These are phyloP conservation scores for Musa acuminata DNA, from an alignment of 176 grass and related monocot genomes.

Conservation along the genomic window DNA sequence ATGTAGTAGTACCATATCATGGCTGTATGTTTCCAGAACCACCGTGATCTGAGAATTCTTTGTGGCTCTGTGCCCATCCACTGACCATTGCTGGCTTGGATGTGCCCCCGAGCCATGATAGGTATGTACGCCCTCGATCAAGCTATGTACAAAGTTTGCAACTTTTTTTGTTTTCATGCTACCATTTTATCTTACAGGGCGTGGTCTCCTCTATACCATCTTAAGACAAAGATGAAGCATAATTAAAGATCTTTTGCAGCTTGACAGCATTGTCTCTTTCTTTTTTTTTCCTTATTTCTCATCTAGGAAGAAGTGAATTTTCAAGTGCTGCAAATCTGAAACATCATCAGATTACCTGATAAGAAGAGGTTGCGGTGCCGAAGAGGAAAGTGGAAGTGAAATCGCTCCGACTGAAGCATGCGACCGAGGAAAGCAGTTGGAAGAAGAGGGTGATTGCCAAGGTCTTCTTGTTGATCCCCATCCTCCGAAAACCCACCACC, in stretches of 20 bases:
- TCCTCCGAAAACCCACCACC: background rate
- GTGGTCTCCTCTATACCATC: no score
- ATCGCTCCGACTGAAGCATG: slow-evolving; percentile 27
- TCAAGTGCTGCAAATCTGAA: background rate
- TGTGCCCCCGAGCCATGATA: no score
- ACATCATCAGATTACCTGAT: slow-evolving; percentile 25
- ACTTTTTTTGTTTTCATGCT: no score
- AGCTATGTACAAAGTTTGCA: no score
- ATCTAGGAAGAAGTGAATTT: background rate
- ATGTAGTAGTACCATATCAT: no score
- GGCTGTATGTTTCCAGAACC: no score
- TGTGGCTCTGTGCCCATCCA: no score
- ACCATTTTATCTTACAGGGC: no score
- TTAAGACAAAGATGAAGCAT: background rate
- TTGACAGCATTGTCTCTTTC: background rate
- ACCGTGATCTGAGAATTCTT: no score
- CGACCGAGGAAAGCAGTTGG: slow-evolving; percentile 17
- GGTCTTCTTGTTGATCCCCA: slow-evolving; percentile 2
- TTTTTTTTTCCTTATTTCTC: no score
- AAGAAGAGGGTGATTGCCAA: slow-evolving; percentile 1
- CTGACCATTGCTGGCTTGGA: no score
- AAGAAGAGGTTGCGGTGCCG: slow-evolving; percentile 48
- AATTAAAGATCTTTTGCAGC: background rate
- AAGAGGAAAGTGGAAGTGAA: slow-evolving; percentile 59
- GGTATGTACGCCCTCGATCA: no score